Evolutionary conservation across 495 filamentous ascomycete genomes (phyloP).

Genomic region (Penicillium canescens): DNA sequence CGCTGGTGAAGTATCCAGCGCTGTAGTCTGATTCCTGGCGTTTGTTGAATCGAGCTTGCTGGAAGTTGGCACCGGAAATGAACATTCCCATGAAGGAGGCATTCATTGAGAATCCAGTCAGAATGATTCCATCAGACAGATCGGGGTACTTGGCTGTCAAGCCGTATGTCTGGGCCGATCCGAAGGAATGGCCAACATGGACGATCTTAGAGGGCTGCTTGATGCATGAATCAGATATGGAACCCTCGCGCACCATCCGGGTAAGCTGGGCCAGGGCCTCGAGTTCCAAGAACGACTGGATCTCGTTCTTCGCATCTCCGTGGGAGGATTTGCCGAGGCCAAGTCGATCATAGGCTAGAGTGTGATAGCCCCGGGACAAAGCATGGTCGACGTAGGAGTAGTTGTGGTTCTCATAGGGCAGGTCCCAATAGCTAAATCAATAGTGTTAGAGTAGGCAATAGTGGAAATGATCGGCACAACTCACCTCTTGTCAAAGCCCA

Average conservation of each 20-base stretch:
- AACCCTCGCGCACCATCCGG: slow-evolving; percentile 42
- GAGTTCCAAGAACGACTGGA: slow-evolving; percentile 55
- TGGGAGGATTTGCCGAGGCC: slow-evolving; percentile 57
- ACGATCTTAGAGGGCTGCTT: slow-evolving; percentile 48
- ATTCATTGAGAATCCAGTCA: slow-evolving; percentile 57
- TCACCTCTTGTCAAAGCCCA: slow-evolving; percentile 37
- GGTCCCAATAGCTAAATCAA: slow-evolving; percentile 56
- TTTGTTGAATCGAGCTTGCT: slow-evolving; percentile 46
- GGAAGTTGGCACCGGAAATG: slow-evolving; percentile 43
- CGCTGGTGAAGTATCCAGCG: slow-evolving; percentile 49
- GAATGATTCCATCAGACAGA: slow-evolving; percentile 54
- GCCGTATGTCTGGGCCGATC: slow-evolving; percentile 39
- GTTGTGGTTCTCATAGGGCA: slow-evolving; percentile 51
- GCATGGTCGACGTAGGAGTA: slow-evolving; percentile 51
- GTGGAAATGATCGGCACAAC: background rate
- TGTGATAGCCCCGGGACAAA: slow-evolving; percentile 52
- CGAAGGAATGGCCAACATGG: slow-evolving; percentile 56
- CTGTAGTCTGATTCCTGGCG: slow-evolving; percentile 33
- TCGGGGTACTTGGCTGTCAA: slow-evolving; percentile 49
- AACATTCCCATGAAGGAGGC: slow-evolving; percentile 33
- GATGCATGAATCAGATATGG: slow-evolving; percentile 7
- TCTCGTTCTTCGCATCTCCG: slow-evolving; percentile 52
- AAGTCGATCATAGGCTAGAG: slow-evolving; percentile 57
- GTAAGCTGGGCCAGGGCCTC: slow-evolving; percentile 52
- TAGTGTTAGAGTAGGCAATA: background rate